phyloP scores from a whole-genome alignment of 2,329 filamentous ascomycete species.

The Hypoxylon sp. region DNA sequence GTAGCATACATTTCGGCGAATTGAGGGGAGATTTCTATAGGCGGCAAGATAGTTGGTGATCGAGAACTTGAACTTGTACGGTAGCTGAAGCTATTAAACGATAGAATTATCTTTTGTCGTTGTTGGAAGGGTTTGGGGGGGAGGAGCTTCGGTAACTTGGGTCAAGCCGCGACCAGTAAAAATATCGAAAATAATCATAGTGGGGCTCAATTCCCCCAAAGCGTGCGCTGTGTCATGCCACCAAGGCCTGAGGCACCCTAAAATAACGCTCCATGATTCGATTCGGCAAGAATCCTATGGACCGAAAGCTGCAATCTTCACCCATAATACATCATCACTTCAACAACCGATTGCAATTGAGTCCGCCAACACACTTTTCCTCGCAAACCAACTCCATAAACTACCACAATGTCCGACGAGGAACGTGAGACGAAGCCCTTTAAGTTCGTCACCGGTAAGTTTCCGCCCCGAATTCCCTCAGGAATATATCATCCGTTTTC shows the following conservation, averaged over 20 bases:
- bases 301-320: constrained; percentile 20
- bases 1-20: constrained; percentile 74
- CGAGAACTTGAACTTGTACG: constrained; percentile 5
- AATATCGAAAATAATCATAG: constrained; percentile 42
- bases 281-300: constrained; percentile 39
- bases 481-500: constrained; percentile 44
- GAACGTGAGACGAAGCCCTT: constrained; percentile 97
- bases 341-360: constrained; percentile 54
- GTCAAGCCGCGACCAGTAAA: constrained; percentile 40
- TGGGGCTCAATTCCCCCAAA: constrained; percentile 38
- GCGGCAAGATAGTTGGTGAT: constrained; percentile 9
- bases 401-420: constrained; percentile 89
- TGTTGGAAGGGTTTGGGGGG: constrained; percentile 34
- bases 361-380: constrained; percentile 52
- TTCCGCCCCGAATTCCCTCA: constrained; percentile 51
- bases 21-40: constrained; percentile 48
- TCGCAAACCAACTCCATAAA: constrained; percentile 53
- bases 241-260: constrained; percentile 39
- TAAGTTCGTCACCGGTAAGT: constrained; percentile 99
- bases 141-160: constrained; percentile 42
- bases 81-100: constrained; percentile 20
- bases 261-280: constrained; percentile 43
- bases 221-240: constrained; percentile 38
- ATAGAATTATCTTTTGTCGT: constrained; percentile 33
- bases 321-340: constrained; percentile 30